These are phyloP conservation scores for Skeletonema menzelii DNA, from an alignment of 108 stramenopile genomes.

Conservation along the genomic window DNA sequence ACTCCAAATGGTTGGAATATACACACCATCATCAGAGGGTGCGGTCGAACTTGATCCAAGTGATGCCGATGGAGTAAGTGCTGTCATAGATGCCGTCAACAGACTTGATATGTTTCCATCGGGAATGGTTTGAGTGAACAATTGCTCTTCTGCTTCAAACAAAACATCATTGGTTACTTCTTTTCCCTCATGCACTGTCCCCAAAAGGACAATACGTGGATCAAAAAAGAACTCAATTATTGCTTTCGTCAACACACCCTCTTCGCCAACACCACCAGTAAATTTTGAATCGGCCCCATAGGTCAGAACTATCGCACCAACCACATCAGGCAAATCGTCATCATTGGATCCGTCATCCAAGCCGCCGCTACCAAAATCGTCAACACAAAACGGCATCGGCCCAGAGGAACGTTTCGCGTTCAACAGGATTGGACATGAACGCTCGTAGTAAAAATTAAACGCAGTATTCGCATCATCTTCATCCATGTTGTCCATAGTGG, in stretches of 20 bases:
- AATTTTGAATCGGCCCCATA: conserved; percentile 45
- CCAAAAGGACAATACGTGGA: neutral
- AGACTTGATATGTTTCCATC: conserved; percentile 13
- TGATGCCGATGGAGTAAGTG: conserved; percentile 14
- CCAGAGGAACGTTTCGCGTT: conserved; percentile 17
- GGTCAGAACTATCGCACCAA: conserved; percentile 37
- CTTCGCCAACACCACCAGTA: conserved; percentile 45
- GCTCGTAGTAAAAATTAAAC: conserved; percentile 41
- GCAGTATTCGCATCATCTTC: conserved; percentile 32
- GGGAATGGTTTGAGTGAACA: conserved; percentile 24
- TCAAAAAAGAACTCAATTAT: conserved; percentile 41
- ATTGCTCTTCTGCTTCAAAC: conserved; percentile 32
- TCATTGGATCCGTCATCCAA: neutral
- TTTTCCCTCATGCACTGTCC: neutral
- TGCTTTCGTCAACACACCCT: conserved; percentile 41
- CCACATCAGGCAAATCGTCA: conserved; percentile 22
- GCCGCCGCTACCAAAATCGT: conserved; percentile 19
- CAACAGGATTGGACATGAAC: conserved; percentile 45
- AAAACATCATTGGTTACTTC: conserved; percentile 3
- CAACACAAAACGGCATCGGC: conserved; percentile 26
- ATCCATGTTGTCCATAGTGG: conserved; percentile 7
- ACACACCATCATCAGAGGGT: conserved; percentile 26
- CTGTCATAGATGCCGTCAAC: conserved; percentile 28
- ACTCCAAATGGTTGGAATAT: conserved; percentile 42
- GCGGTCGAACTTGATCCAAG: neutral